Base-by-base conservation (phyloP, 106 monocot species). In the Xerophyta viscosa region DNA sequence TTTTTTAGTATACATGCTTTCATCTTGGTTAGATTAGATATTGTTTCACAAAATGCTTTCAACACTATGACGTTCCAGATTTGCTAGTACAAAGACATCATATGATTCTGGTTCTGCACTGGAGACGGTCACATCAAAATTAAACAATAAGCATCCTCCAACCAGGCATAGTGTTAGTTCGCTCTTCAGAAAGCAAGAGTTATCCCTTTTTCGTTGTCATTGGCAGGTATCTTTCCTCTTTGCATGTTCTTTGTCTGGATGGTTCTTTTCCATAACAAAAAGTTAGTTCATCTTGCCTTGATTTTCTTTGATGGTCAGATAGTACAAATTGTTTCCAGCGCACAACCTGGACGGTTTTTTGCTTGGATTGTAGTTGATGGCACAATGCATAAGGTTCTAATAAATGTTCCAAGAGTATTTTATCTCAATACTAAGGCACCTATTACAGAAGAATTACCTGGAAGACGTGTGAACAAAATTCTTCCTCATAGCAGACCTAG, bases 171-270 rank as follows among this genome's bases (percentile, higher is more conserved):
- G 74, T 10, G 63, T 84, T 51, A 63, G 44, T 70, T 80, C 70
- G 56, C 68, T 82, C 59, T 90, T 89, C 58, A 81, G 58, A 60
- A 85, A 79, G 58, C 76, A 73, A 50, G 96, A 83, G 44, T 50
- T 71, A 46, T 66, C 68, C 19, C 86, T 98, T 63, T 20, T 79
- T 15, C 72, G 50, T 25, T 68, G 70, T 43, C 82, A 89, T 41
- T 98, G 96, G 96, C 96, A 98, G 82, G 96, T 85, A 77, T 17
- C 50, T n/a, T n/a, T n/a, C n/a, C n/a, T n/a, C n/a, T n/a, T n/a
- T n/a, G n/a, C n/a, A 27, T 29, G 8, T 26, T 60, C 37, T 20
- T 56, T 0, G 1, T 20, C 37, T 23, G 11, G 15, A 15, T 29
- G 27, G 21, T 57, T 21, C 15, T n/a, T 20, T 9, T 14, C 22